Percentiles rank a stretch among this genome's conserved stretches.
Conservation (phyloP, 768 basidiomycete genomes). For the Tylopilus felleus region DNA sequence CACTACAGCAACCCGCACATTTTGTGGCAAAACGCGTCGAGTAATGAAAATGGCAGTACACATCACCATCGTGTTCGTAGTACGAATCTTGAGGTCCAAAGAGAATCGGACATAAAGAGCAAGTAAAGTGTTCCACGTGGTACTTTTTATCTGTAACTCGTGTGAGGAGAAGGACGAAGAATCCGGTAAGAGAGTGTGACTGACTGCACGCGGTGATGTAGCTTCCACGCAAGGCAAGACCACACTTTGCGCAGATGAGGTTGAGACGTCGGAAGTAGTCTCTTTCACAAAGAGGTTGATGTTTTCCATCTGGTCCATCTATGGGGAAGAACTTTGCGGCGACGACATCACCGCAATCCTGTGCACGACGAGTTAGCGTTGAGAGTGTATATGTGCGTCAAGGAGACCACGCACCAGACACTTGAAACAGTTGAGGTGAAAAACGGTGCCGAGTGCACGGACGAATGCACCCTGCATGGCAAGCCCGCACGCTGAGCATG, state of each 20-base stretch:
- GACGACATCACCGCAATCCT: constrained; percentile 97
- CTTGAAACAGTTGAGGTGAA: constrained; percentile 97
- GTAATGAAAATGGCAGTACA: constrained; percentile 99
- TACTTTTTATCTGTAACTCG: constrained; percentile 82
- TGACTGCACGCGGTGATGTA: constrained; percentile 99
- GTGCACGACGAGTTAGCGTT: constrained; percentile 32
- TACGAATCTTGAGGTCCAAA: constrained; percentile 99
- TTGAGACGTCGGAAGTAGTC: constrained; percentile 97
- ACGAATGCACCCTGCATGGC: constrained; percentile 95
- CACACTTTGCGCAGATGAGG: constrained; percentile 95
- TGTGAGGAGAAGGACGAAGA: constrained; percentile 12
- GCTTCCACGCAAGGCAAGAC: constrained; percentile 89
- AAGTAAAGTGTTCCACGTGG: constrained; percentile 99
- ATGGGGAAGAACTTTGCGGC: constrained; percentile 99
- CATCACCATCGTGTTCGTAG: constrained; percentile 97
- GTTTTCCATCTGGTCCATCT: constrained; percentile 84
- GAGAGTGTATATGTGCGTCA: not conserved
- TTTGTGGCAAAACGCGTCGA: constrained; percentile 98
- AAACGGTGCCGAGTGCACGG: constrained; percentile 88
- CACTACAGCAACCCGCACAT: constrained; percentile 95
- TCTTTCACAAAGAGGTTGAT: constrained; percentile 94
- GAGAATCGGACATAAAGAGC: constrained; percentile 91
- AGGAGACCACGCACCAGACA: constrained; percentile 70
- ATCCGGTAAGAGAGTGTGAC: constrained; percentile 28
- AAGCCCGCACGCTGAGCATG: constrained; percentile 75